phyloP scores from a whole-genome alignment of 1,284 basidiomycete species.

The Rhodotorula sp. region DNA sequence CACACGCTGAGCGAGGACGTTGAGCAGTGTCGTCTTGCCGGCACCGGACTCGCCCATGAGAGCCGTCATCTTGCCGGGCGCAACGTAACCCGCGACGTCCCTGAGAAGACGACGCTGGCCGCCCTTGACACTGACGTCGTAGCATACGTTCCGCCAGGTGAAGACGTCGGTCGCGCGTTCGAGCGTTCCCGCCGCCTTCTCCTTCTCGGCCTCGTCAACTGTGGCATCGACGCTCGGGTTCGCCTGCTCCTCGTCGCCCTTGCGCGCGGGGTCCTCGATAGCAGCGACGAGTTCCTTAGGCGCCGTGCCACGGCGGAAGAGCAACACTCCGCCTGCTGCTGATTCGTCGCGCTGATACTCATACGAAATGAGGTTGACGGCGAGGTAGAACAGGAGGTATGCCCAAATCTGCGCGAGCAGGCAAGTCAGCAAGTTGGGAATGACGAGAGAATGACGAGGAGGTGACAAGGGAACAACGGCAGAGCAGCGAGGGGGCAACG shows the following conservation, averaged over 20 bases:
- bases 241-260: conserved; percentile 18
- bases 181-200: conserved; percentile 34
- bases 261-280: conserved; percentile 22
- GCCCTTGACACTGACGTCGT: conserved; percentile 59
- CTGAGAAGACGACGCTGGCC: conserved; percentile 65
- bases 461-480: no score
- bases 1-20: conserved; percentile 76
- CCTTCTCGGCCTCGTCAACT: conserved; percentile 25
- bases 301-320: conserved; percentile 38
- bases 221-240: conserved; percentile 1
- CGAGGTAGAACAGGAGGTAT: conserved; percentile 57
- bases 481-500: background rate
- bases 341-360: conserved; percentile 38
- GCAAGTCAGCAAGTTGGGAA: no score
- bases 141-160: conserved; percentile 53
- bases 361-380: conserved; percentile 56
- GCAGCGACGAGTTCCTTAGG: conserved; percentile 33
- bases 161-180: conserved; percentile 52
- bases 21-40: conserved; percentile 45
- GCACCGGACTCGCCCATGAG: conserved; percentile 72
- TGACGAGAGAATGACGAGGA: no score
- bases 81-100: conserved; percentile 78
- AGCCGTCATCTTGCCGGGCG: conserved; percentile 65
- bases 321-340: conserved; percentile 33
- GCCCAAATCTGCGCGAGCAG: conserved; percentile 13